phyloP scores from a whole-genome alignment of 306 rosid genomes.

The Glycine latifolia region DNA sequence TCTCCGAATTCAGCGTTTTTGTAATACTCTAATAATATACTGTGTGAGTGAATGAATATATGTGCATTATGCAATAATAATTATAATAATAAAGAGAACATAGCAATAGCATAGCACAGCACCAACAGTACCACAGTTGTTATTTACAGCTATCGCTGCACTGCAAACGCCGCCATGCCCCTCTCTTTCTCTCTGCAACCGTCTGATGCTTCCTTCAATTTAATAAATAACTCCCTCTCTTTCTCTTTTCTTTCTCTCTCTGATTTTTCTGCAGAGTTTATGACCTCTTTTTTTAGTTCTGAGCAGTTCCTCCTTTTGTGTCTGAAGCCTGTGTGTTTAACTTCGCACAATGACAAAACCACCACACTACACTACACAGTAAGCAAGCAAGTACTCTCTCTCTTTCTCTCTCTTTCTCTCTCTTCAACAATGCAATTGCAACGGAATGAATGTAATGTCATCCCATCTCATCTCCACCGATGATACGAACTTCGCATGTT shows the following conservation, averaged over 20 bases:
- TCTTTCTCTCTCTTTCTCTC: slow-evolving; percentile 44
- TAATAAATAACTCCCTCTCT: slow-evolving; percentile 37
- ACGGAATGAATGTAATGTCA: slow-evolving; percentile 46
- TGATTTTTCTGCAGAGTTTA: slow-evolving; percentile 44
- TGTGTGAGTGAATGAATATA: not conserved
- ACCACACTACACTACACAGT: slow-evolving; percentile 43
- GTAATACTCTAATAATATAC: too few species aligned
- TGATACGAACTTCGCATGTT: slow-evolving; percentile 33
- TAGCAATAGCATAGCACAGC: slow-evolving; percentile 27
- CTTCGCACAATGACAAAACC: slow-evolving; percentile 51
- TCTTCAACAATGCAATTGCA: not conserved
- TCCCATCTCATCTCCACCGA: slow-evolving; percentile 54
- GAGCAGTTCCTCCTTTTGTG: slow-evolving; percentile 56
- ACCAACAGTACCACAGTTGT: slow-evolving; percentile 52
- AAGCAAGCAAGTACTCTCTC: slow-evolving; percentile 15
- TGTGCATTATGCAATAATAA: slow-evolving; percentile 48
- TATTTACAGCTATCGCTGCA: slow-evolving; percentile 56
- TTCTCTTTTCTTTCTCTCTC: slow-evolving; percentile 42
- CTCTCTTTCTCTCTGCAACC: slow-evolving; percentile 48
- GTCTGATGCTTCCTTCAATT: slow-evolving; percentile 52
- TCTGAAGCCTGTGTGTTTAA: slow-evolving; percentile 48
- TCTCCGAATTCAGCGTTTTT: slow-evolving; percentile 30
- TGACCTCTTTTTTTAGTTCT: slow-evolving; percentile 53
- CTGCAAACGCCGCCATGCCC: slow-evolving; percentile 95
- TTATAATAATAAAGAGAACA: not conserved